These are phyloP conservation scores for Calonectria henricotiae DNA, from an alignment of 2,329 filamentous ascomycete genomes.

Conservation along the genomic window DNA sequence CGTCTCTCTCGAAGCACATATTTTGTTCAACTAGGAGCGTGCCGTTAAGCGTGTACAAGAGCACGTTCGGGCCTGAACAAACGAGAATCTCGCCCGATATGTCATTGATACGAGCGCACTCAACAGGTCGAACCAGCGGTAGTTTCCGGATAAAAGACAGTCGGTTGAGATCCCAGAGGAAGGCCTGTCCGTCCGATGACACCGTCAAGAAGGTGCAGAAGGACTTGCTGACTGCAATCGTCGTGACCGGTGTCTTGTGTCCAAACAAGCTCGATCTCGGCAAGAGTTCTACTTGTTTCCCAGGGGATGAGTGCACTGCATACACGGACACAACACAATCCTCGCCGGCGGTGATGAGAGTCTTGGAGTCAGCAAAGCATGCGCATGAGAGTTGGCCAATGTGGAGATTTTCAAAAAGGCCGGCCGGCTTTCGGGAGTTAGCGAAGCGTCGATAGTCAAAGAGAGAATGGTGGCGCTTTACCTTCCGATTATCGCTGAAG, in stretches of 20 bases:
- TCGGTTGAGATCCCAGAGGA: constrained; percentile 95
- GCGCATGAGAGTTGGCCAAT: constrained; percentile 90
- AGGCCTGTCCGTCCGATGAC: constrained; percentile 84
- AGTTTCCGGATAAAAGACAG: constrained; percentile 88
- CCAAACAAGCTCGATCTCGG: constrained; percentile 89
- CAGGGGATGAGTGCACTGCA: constrained; percentile 75
- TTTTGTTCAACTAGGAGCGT: constrained; percentile 86
- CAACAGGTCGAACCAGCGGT: constrained; percentile 70
- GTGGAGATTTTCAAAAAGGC: constrained; percentile 94
- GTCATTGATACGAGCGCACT: constrained; percentile 91
- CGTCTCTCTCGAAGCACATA: constrained; percentile 80
- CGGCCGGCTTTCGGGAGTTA: constrained; percentile 72
- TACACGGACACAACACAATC: constrained; percentile 94
- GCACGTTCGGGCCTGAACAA: constrained; percentile 81
- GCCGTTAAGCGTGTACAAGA: constrained; percentile 91
- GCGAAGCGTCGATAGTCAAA: constrained; percentile 39
- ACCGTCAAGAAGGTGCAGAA: constrained; percentile 92
- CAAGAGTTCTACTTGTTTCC: constrained; percentile 83
- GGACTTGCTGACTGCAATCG: constrained; percentile 87
- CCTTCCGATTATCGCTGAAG: constrained; percentile 85
- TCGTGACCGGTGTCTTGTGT: constrained; percentile 87
- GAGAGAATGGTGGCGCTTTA: constrained; percentile 52
- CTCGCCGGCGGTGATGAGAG: constrained; percentile 90
- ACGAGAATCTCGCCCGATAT: constrained; percentile 92
- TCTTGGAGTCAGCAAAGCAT: constrained; percentile 90